phyloP scores from a whole-genome alignment of 768 basidiomycete species.

The Mycena vulgaris region DNA sequence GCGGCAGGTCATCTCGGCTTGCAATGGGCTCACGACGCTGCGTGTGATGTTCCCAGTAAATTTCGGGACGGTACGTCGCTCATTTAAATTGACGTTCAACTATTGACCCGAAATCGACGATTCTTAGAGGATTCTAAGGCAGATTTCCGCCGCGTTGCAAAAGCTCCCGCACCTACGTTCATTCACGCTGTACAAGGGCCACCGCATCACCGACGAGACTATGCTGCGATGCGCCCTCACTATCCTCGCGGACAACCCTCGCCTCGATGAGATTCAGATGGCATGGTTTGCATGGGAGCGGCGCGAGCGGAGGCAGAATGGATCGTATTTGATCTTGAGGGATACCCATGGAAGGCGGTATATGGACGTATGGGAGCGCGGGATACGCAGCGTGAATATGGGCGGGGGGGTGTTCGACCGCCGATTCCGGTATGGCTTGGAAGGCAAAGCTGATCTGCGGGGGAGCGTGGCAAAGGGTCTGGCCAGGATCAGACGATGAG shows the following conservation, averaged over 20 bases:
- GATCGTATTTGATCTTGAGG: not conserved
- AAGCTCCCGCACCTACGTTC: slow-evolving; percentile 24
- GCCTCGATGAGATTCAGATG: not conserved
- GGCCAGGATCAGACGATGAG: slow-evolving; percentile 18
- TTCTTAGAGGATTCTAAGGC: not conserved
- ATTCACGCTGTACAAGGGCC: slow-evolving; percentile 21
- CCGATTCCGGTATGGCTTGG: slow-evolving; percentile 19
- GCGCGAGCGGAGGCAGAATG: slow-evolving; percentile 1
- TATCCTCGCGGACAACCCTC: slow-evolving; percentile 2
- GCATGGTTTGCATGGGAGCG: slow-evolving; percentile 10
- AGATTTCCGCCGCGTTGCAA: not conserved
- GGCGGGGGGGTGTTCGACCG: slow-evolving; percentile 26
- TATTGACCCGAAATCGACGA: not conserved
- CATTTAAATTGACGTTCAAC: not conserved
- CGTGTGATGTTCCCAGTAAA: slow-evolving; percentile 8
- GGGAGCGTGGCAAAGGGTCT: slow-evolving; percentile 1
- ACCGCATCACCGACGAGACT: not conserved
- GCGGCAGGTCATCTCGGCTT: not conserved
- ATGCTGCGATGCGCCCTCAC: slow-evolving; percentile 19
- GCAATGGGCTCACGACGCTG: slow-evolving; percentile 5
- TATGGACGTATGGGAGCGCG: slow-evolving; percentile 25
- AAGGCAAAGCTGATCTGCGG: not conserved
- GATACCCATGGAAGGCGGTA: not conserved
- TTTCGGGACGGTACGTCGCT: slow-evolving; percentile 11
- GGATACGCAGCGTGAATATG: not conserved